Percentiles rank a stretch among this genome's conserved stretches.
Conservation (phyloP, 2,329 filamentous ascomycete species). For the Graphium sp. region DNA sequence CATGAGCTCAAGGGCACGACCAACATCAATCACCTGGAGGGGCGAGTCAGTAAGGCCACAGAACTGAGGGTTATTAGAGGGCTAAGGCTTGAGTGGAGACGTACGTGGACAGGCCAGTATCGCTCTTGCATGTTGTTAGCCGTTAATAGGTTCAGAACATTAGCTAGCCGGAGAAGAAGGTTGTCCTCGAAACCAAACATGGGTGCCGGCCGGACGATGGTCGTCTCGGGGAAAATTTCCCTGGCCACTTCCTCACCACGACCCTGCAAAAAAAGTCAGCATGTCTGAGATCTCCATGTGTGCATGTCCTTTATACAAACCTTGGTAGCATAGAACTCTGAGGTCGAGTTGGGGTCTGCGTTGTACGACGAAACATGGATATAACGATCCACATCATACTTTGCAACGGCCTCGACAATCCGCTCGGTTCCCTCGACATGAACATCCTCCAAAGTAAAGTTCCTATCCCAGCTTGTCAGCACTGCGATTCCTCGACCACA, state of each 20-base stretch:
- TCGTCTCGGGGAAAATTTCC: conserved; percentile 88
- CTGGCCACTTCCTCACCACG: conserved; percentile 70
- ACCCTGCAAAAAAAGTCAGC: conserved; percentile 29
- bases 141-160: conserved; percentile 66
- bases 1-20: conserved; percentile 76
- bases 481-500: neutral
- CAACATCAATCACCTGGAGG: conserved; percentile 71
- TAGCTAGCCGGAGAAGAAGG: conserved; percentile 72
- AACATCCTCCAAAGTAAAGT: conserved; percentile 84
- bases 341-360: conserved; percentile 60
- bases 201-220: conserved; percentile 84
- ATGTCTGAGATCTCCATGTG: neutral
- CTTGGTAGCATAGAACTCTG: conserved; percentile 88
- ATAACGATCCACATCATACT: conserved; percentile 94
- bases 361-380: conserved; percentile 96
- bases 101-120: conserved; percentile 79
- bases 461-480: conserved; percentile 37
- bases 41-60: conserved; percentile 1
- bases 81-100: conserved; percentile 9
- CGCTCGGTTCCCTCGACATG: conserved; percentile 85
- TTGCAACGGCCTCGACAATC: conserved; percentile 85
- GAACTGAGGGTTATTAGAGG: neutral
- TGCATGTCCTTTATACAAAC: no score
- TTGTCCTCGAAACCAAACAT: conserved; percentile 93
- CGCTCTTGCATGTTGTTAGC: conserved; percentile 87